Percentiles rank a stretch among this genome's conserved stretches.
Conservation (phyloP, 768 basidiomycete genomes). For the Termitomyces sp. region DNA sequence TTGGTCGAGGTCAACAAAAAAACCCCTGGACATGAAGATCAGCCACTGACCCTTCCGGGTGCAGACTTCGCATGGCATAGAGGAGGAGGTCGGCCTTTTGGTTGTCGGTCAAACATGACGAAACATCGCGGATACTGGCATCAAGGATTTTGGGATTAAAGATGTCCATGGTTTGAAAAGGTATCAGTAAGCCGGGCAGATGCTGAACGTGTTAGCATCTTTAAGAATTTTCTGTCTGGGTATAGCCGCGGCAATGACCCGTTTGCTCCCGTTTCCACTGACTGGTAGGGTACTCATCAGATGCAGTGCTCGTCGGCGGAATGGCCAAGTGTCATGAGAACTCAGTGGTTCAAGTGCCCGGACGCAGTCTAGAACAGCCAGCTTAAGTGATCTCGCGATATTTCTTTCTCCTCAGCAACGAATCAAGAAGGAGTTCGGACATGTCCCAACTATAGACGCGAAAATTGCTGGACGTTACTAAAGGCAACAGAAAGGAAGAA, state of each 20-base stretch:
- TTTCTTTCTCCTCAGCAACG: neutral
- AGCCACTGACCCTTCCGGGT: slow-evolving; percentile 53
- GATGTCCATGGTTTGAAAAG: slow-evolving; percentile 39
- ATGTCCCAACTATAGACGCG: neutral
- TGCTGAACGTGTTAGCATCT: neutral
- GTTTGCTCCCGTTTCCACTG: neutral
- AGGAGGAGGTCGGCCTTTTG: slow-evolving; percentile 70
- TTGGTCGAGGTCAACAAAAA: neutral
- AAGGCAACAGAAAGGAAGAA: neutral
- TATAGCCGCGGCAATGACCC: slow-evolving; percentile 1
- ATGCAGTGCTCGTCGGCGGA: neutral
- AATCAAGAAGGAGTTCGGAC: neutral
- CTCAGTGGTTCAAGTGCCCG: slow-evolving; percentile 4
- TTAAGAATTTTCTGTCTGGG: neutral
- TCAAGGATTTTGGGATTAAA: slow-evolving; percentile 78
- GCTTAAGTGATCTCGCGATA: neutral
- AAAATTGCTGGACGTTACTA: neutral
- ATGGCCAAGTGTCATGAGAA: neutral
- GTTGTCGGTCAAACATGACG: slow-evolving; percentile 49
- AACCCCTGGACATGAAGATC: neutral
- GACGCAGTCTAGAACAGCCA: slow-evolving; percentile 9
- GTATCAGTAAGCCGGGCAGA: neutral
- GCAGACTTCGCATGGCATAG: slow-evolving; percentile 80
- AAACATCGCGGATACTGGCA: slow-evolving; percentile 68
- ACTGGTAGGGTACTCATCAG: slow-evolving; percentile 1